These are phyloP conservation scores for Lichtheimia ornata DNA, from an alignment of 371 early-diverging fungal genomes.

Conservation along the genomic window DNA sequence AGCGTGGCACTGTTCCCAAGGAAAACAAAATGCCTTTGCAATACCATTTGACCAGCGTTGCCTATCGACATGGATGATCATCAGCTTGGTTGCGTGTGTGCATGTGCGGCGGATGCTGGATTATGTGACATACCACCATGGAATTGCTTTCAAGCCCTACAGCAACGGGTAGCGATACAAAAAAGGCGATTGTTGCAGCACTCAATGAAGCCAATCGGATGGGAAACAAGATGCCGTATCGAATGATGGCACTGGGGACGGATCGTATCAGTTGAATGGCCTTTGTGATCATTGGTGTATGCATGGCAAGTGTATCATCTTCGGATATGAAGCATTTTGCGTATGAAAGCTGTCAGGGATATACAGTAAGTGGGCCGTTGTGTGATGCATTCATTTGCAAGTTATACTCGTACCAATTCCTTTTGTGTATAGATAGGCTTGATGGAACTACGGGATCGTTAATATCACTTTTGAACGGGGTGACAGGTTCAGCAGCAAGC, in stretches of 20 bases:
- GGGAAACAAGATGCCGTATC: slow-evolving; percentile 39
- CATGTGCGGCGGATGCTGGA: not conserved
- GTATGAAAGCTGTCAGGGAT: slow-evolving; percentile 26
- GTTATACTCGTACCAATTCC: slow-evolving; percentile 27
- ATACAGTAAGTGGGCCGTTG: not conserved
- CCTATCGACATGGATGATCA: slow-evolving; percentile 22
- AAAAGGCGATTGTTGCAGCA: slow-evolving; percentile 36
- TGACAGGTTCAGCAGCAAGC: no score
- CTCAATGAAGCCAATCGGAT: slow-evolving; percentile 26
- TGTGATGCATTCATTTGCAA: not conserved
- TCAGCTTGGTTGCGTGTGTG: not conserved
- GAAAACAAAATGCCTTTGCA: slow-evolving; percentile 65
- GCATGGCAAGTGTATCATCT: not conserved
- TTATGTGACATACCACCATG: slow-evolving; percentile 29
- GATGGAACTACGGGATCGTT: slow-evolving; percentile 14
- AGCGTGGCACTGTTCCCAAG: slow-evolving; percentile 57
- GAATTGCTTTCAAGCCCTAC: slow-evolving; percentile 30
- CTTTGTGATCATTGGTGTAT: slow-evolving; percentile 2
- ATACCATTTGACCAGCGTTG: slow-evolving; percentile 60
- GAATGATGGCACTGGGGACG: slow-evolving; percentile 34
- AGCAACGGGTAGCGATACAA: slow-evolving; percentile 34
- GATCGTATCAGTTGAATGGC: slow-evolving; percentile 5
- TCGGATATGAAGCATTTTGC: slow-evolving; percentile 36
- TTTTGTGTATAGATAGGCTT: slow-evolving; percentile 38
- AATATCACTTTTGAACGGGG: not conserved